Evolutionary conservation across 2,329 filamentous ascomycete genomes (phyloP).

Genomic region (Penicillium sp.): DNA sequence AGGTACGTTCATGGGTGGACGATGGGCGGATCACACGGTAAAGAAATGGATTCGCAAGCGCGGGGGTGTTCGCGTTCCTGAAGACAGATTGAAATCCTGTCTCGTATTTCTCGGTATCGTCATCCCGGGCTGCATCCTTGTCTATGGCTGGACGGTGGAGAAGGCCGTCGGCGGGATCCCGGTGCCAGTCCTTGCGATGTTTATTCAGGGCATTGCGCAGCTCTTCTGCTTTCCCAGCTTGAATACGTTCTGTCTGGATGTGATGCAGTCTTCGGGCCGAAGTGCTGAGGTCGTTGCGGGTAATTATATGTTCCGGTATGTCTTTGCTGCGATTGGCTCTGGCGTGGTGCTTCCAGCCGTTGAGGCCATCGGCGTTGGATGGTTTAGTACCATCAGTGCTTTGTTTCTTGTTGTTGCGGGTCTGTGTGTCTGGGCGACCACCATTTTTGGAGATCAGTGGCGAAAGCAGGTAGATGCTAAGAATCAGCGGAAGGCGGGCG

Average conservation of each 20-base stretch:
- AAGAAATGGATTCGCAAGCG: constrained; percentile 63
- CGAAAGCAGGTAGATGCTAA: constrained; percentile 55
- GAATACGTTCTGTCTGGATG: constrained; percentile 81
- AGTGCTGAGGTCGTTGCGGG: constrained; percentile 75
- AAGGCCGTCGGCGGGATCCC: constrained; percentile 57
- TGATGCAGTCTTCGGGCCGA: constrained; percentile 64
- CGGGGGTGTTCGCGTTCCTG: constrained; percentile 60
- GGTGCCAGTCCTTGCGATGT: constrained; percentile 69
- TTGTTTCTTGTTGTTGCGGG: constrained; percentile 55
- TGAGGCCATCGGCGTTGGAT: constrained; percentile 74
- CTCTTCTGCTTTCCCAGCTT: constrained; percentile 74
- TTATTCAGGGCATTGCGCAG: constrained; percentile 72
- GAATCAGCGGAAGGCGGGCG: constrained; percentile 36
- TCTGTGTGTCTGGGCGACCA: constrained; percentile 49
- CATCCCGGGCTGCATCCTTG: constrained; percentile 64
- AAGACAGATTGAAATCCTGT: constrained; percentile 66
- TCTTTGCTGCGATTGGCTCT: constrained; percentile 70
- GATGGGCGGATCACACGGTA: constrained; percentile 68
- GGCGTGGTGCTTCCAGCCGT: constrained; percentile 73
- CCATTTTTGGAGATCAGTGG: constrained; percentile 54
- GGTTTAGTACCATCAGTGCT: constrained; percentile 73
- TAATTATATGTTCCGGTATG: constrained; percentile 76
- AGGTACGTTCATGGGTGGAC: constrained; percentile 71
- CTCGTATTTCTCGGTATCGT: constrained; percentile 58
- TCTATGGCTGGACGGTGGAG: constrained; percentile 68